A percentile compares a stretch with the other conserved stretches of the same genome.
Conservation (phyloP, 331 rosid genomes). For the Acacia concinna region DNA sequence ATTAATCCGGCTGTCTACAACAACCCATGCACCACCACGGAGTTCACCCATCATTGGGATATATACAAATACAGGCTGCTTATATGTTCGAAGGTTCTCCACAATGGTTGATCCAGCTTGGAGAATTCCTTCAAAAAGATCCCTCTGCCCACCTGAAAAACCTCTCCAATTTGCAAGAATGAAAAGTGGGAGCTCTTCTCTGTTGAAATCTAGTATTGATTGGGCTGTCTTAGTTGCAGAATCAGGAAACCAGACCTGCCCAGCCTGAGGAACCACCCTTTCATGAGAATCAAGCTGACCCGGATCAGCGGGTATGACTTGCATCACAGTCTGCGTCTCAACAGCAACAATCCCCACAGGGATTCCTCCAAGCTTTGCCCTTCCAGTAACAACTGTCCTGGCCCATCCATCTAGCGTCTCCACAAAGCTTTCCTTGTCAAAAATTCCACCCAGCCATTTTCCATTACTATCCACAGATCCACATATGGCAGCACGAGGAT, state of each 20-base stretch:
- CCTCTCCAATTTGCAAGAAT: conserved; percentile 99
- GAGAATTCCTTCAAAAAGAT: conserved; percentile 98
- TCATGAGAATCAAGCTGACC: conserved; percentile 99
- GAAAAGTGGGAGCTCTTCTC: conserved; percentile 97
- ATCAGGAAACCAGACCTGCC: conserved; percentile 99
- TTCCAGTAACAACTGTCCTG: conserved; percentile 96
- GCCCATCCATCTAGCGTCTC: conserved; percentile 99
- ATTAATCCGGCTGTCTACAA: conserved; percentile 89
- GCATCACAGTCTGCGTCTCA: conserved; percentile 98
- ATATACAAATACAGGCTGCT: conserved; percentile 91
- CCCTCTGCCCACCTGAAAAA: conserved; percentile 99
- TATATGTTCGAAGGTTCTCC: conserved; percentile 96
- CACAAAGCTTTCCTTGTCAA: conserved; percentile 93
- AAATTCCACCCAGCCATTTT: conserved; percentile 93
- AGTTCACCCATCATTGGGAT: conserved; percentile 99
- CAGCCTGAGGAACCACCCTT: conserved; percentile 99
- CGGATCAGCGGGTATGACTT: conserved; percentile 98
- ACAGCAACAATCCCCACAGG: conserved; percentile 97
- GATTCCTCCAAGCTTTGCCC: conserved; percentile 99
- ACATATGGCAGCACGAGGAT: conserved; percentile 93
- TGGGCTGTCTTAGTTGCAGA: conserved; percentile 96
- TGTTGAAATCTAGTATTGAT: conserved; percentile 87
- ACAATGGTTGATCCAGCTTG: conserved; percentile 99
- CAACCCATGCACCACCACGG: conserved; percentile 99
- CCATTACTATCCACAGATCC: conserved; percentile 70